Evolutionary conservation across 116 monocot species (phyloP), one percentile per base, ranked within the genome.

Genomic region (Trichopus zeylanicus): DNA sequence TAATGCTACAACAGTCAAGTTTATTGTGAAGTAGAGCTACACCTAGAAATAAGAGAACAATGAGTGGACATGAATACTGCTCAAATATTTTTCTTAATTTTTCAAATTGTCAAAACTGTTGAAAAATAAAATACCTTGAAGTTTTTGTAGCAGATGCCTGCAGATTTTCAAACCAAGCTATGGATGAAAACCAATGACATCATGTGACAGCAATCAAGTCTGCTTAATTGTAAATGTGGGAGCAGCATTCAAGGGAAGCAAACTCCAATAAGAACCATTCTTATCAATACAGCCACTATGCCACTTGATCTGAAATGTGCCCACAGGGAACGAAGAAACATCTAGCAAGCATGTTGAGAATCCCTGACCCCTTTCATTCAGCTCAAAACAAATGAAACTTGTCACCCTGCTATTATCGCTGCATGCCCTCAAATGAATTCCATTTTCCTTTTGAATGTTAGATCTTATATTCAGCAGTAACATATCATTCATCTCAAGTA

Each of bases 281-380:
- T 67, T 27, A 32, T 82, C 81, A 51, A 84, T 53, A 64, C 66
- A 87, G 68, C 91, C 84, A 51, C 68, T 58, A 42, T 87, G 90
- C 91, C 90, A 91, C 34, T 79, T 81, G 22, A 97, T 79, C 37
- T 56, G 68, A 69, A 84, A 97, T 48, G 60, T 61, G 19, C 97
- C 97, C 58, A 74, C 77, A 18, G 72, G 75, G 22, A 91, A 84
- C 19, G 51, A 39, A 48, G 97, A 87, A 60, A 85, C 87, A 79
- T 97, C 74, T 22, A 97, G 72, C 70, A 87, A 65, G 74, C 83
- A 95, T 48, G 67, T 58, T 6, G 90, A 78, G 67, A 95, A 95
- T 30, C 90, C 95, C 42, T 73, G 73, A 1, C 95, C 86, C 27
- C 55, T 78, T 7, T 63, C 42, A 75, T 79, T 90, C 1, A 54